Conservation (phyloP, 164 flowering plant species). For the Pachysandra terminalis region DNA sequence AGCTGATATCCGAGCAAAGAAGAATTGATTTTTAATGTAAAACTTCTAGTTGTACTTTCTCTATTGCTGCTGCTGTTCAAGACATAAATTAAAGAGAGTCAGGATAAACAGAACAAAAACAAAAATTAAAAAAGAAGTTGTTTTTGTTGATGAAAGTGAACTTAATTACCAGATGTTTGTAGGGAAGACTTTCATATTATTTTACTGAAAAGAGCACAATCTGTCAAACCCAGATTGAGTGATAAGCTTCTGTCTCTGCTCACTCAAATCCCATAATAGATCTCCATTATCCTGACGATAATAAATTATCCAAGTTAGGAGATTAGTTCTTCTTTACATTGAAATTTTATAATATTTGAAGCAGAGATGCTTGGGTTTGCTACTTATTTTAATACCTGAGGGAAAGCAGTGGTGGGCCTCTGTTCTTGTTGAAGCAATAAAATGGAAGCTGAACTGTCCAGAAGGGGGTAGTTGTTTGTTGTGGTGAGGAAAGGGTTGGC, state of each 20-base stretch:
- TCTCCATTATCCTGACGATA: slow-evolving; percentile 58
- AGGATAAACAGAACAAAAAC: neutral
- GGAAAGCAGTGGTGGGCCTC: slow-evolving; percentile 23
- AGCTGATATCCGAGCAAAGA: slow-evolving; percentile 7
- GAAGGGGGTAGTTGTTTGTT: slow-evolving; percentile 27
- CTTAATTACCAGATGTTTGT: slow-evolving; percentile 29
- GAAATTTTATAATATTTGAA: too few species aligned
- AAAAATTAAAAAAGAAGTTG: neutral
- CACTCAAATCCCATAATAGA: slow-evolving; percentile 51
- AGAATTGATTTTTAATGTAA: slow-evolving; percentile 5
- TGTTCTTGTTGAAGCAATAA: slow-evolving; percentile 44
- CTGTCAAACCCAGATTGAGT: slow-evolving; percentile 46
- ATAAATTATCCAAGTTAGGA: too few species aligned
- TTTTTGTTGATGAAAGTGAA: slow-evolving; percentile 11
- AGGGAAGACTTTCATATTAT: slow-evolving; percentile 20
- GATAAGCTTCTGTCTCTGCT: slow-evolving; percentile 47
- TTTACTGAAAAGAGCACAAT: slow-evolving; percentile 45
- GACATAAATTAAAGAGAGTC: slow-evolving; percentile 1
- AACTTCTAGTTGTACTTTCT: neutral
- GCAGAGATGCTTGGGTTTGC: too few species aligned
- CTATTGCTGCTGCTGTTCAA: slow-evolving; percentile 12
- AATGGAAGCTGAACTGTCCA: slow-evolving; percentile 33
- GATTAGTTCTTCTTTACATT: too few species aligned
- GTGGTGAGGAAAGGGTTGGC: slow-evolving; percentile 19
- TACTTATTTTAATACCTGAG: too few species aligned